These are phyloP conservation scores for Micractinium sp. DNA, from an alignment of 139 green algal genomes.

Conservation along the genomic window DNA sequence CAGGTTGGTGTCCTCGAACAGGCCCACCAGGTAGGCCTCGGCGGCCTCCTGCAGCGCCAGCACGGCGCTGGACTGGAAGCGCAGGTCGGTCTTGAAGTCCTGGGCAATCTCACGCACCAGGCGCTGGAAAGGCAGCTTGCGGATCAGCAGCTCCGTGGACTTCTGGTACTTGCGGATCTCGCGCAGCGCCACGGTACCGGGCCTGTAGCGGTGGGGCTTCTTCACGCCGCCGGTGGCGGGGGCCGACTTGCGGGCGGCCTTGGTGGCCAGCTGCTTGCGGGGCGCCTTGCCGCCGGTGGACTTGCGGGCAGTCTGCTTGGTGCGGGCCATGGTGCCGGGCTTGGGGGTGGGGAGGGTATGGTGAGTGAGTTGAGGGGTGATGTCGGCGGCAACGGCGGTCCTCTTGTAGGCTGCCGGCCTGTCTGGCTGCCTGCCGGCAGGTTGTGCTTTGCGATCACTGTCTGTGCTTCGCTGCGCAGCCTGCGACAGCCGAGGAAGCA, in stretches of 20 bases:
- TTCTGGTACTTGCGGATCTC: slow-evolving; percentile 98
- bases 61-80: slow-evolving; percentile 95
- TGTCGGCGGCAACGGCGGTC: no score
- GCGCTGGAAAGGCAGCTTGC: slow-evolving; percentile 97
- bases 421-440: no score
- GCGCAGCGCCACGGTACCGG: slow-evolving; percentile 88
- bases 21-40: slow-evolving; percentile 67
- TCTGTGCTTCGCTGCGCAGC: no score
- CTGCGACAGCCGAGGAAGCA: no score
- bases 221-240: slow-evolving; percentile 41
- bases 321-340: slow-evolving; percentile 74
- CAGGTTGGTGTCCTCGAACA: slow-evolving; percentile 40
- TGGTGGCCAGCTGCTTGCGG: slow-evolving; percentile 1
- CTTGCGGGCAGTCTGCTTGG: slow-evolving; percentile 90
- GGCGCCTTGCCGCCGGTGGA: slow-evolving; percentile 86
- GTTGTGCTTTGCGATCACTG: no score
- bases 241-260: slow-evolving; percentile 39
- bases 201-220: slow-evolving; percentile 50
- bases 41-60: slow-evolving; percentile 95
- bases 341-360: no score
- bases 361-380: no score
- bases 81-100: slow-evolving; percentile 99
- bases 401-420: no score
- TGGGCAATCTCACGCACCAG: slow-evolving; percentile 98
- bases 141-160: slow-evolving; percentile 92